A percentile compares a stretch with the other conserved stretches of the same genome.
phyloP scores from a whole-genome alignment of 2,329 filamentous ascomycete genomes.

The Orbilia quercus region DNA sequence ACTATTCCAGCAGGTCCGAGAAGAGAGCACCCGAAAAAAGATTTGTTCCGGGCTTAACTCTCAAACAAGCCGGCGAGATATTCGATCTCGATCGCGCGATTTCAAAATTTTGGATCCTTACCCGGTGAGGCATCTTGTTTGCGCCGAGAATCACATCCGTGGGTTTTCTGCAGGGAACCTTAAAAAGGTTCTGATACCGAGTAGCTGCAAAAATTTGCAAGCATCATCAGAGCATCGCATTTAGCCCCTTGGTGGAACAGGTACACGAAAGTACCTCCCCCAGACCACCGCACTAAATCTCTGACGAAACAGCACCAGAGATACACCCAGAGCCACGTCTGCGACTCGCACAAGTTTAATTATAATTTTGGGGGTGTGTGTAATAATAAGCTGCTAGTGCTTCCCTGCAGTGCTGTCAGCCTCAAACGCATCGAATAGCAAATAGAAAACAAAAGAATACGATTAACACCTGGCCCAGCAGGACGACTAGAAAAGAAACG shows the following conservation, averaged over 20 bases:
- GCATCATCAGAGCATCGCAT: constrained; percentile 27
- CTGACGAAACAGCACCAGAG: constrained; percentile 26
- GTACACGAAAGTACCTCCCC: constrained; percentile 14
- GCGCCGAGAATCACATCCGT: constrained; percentile 8
- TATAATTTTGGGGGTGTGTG: constrained; percentile 30
- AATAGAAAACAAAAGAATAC: constrained; percentile 44
- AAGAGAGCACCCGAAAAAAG: constrained; percentile 17
- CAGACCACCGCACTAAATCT: constrained; percentile 40
- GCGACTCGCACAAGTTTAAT: constrained; percentile 20
- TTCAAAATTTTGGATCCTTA: constrained; percentile 32
- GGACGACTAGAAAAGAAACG: constrained; percentile 45
- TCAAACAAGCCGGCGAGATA: constrained; percentile 31
- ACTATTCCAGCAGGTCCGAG: constrained; percentile 26
- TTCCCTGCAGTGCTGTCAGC: constrained; percentile 40
- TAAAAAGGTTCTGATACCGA: constrained; percentile 45
- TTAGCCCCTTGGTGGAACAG: constrained; percentile 17
- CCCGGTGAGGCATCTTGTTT: constrained; percentile 35
- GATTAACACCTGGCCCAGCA: constrained; percentile 5
- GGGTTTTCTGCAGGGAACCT: constrained; percentile 30
- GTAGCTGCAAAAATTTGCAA: constrained; percentile 15
- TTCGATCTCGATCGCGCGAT: constrained; percentile 33
- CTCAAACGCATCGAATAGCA: constrained; percentile 29
- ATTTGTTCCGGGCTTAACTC: neutral
- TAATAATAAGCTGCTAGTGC: constrained; percentile 16
- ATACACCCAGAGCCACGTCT: constrained; percentile 47